Conservation (phyloP, 2,329 filamentous ascomycete genomes). For the Zelopaecilomyces penicillatus region DNA sequence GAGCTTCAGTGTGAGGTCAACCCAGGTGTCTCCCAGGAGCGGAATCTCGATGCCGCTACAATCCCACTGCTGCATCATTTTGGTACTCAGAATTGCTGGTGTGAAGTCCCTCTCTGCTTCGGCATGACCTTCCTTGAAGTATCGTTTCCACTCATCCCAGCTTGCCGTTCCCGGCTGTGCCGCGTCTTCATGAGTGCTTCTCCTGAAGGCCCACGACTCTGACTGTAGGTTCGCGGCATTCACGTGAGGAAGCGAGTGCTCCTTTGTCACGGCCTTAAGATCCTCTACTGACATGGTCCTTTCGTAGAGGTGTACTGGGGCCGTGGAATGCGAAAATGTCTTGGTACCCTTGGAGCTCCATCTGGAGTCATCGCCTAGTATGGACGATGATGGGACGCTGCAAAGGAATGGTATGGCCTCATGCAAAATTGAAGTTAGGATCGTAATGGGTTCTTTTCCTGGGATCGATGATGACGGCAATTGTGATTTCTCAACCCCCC, state of each 20-base stretch:
- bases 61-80: conserved; percentile 36
- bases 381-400: conserved; percentile 36
- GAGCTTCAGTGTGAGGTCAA: conserved; percentile 39
- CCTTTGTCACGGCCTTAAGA: conserved; percentile 30
- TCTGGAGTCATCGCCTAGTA: neutral
- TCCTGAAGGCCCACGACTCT: conserved; percentile 58
- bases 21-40: conserved; percentile 35
- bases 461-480: conserved; percentile 35
- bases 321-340: conserved; percentile 38
- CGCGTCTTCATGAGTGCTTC: conserved; percentile 51
- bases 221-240: conserved; percentile 13
- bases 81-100: conserved; percentile 26
- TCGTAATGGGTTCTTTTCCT: conserved; percentile 36
- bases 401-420: conserved; percentile 54
- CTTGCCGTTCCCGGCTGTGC: conserved; percentile 44
- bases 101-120: conserved; percentile 33
- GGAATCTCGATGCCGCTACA: conserved; percentile 31
- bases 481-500: conserved; percentile 40
- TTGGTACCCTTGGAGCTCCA: conserved; percentile 47
- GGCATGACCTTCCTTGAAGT: conserved; percentile 44
- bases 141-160: conserved; percentile 55
- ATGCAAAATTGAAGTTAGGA: conserved; percentile 45
- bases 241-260: conserved; percentile 21
- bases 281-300: conserved; percentile 38
- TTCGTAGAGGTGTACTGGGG: conserved; percentile 45